Evolutionary conservation across 2,329 filamentous ascomycete species (phyloP).

Genomic region (Colletotrichum sp.): DNA sequence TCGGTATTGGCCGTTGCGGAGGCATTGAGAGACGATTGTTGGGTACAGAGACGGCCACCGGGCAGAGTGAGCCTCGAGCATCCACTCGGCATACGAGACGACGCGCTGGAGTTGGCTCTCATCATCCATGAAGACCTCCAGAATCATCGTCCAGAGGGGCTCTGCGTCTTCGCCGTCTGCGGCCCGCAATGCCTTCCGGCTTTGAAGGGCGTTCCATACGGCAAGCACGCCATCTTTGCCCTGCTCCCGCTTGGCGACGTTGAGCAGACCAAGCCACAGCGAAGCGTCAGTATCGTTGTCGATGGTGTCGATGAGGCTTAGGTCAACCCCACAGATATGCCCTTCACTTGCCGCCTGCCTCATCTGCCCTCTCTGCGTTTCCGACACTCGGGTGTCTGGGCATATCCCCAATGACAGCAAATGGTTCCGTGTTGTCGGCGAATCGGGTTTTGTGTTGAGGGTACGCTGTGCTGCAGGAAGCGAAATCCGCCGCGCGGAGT

Average conservation of each 20-base stretch:
- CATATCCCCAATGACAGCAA: background rate
- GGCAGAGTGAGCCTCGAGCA: slow-evolving; percentile 40
- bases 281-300: slow-evolving; percentile 18
- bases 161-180: slow-evolving; percentile 27
- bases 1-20: slow-evolving; percentile 42
- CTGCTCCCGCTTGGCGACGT: slow-evolving; percentile 22
- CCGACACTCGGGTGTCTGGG: background rate
- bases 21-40: slow-evolving; percentile 48
- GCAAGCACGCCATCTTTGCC: slow-evolving; percentile 25
- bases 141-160: slow-evolving; percentile 31
- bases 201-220: slow-evolving; percentile 31
- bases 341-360: background rate
- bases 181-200: slow-evolving; percentile 26
- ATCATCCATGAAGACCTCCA: slow-evolving; percentile 32
- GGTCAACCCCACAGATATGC: background rate
- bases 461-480: background rate
- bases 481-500: background rate
- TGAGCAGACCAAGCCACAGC: slow-evolving; percentile 25
- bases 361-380: background rate
- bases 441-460: background rate
- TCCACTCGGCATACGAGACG: slow-evolving; percentile 47
- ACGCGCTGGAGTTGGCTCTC: slow-evolving; percentile 34
- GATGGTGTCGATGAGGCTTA: background rate
- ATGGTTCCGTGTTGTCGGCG: background rate
- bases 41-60: slow-evolving; percentile 57